Evolutionary conservation across 2,329 filamentous ascomycete species (phyloP).

Genomic region (Trichocomaceae sp.): DNA sequence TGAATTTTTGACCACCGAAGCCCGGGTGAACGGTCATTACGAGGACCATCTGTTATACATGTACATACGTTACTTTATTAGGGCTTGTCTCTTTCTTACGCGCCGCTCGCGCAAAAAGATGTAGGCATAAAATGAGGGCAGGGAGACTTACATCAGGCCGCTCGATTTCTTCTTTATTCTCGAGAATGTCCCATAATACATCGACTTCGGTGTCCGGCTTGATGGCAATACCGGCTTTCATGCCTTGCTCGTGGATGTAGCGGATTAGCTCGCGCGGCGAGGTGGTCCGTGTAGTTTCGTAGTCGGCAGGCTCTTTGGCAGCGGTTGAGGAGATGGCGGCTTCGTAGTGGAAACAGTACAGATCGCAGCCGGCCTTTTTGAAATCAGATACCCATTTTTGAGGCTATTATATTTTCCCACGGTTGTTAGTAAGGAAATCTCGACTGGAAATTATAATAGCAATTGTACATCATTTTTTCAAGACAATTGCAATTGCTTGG

Average conservation of each 20-base stretch:
- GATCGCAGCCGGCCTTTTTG: constrained; percentile 84
- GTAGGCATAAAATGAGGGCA: too few relatives aligned
- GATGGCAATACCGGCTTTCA: constrained; percentile 90
- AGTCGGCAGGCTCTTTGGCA: constrained; percentile 67
- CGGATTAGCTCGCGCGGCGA: constrained; percentile 76
- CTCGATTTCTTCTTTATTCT: constrained; percentile 64
- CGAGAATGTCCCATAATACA: constrained; percentile 85
- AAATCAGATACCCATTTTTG: constrained; percentile 98
- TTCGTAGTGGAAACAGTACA: constrained; percentile 99
- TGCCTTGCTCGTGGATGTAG: constrained; percentile 81
- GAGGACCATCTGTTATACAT: constrained; percentile 72
- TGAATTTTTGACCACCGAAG: constrained; percentile 97
- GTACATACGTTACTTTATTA: background rate
- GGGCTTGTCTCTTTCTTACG: background rate
- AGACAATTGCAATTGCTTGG: too few relatives aligned
- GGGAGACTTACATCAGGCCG: constrained; percentile 69
- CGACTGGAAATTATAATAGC: background rate
- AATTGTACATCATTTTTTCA: too few relatives aligned
- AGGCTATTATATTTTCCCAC: constrained; percentile 29
- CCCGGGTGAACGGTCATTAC: constrained; percentile 98
- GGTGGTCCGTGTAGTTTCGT: constrained; percentile 60
- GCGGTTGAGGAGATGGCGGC: constrained; percentile 78
- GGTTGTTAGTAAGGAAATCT: too few relatives aligned
- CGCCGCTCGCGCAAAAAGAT: too few relatives aligned
- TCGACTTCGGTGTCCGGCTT: constrained; percentile 89